phyloP scores from a whole-genome alignment of 148 eudicot genomes.

The Chenopodium berlandieri region DNA sequence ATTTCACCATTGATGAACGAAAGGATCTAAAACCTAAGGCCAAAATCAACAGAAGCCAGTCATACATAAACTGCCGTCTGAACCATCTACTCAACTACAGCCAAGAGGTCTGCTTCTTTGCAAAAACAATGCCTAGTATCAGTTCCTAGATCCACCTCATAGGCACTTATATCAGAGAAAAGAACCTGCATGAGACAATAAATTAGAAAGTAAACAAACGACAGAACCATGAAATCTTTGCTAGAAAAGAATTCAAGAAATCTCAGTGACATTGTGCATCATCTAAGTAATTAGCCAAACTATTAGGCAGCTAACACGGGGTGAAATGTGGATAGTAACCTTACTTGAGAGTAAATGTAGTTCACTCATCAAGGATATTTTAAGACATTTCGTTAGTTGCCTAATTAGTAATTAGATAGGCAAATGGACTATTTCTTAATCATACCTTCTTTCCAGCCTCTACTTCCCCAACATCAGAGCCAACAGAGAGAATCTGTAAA shows the following conservation, averaged over 20 bases:
- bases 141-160: slow-evolving; percentile 61
- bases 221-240: not conserved
- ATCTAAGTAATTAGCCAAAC: not conserved
- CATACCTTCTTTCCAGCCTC: slow-evolving; percentile 95
- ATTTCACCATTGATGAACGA: not conserved
- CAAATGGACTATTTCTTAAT: not conserved
- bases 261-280: not conserved
- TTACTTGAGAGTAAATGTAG: not conserved
- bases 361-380: not conserved
- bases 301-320: not conserved
- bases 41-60: slow-evolving; percentile 15
- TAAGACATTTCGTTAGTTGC: not conserved
- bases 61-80: not conserved
- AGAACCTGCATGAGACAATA: slow-evolving; percentile 63
- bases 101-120: slow-evolving; percentile 75
- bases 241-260: not conserved
- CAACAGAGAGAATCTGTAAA: slow-evolving; percentile 70
- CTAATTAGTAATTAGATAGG: not conserved
- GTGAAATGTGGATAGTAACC: not conserved
- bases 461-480: slow-evolving; percentile 70
- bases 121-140: slow-evolving; percentile 60
- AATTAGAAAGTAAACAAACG: not conserved
- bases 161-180: slow-evolving; percentile 91
- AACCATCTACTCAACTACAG: slow-evolving; percentile 59
- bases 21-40: not conserved